phyloP scores from a whole-genome alignment of 805 yeast species.

The Wickerhamomyces tratensis region DNA sequence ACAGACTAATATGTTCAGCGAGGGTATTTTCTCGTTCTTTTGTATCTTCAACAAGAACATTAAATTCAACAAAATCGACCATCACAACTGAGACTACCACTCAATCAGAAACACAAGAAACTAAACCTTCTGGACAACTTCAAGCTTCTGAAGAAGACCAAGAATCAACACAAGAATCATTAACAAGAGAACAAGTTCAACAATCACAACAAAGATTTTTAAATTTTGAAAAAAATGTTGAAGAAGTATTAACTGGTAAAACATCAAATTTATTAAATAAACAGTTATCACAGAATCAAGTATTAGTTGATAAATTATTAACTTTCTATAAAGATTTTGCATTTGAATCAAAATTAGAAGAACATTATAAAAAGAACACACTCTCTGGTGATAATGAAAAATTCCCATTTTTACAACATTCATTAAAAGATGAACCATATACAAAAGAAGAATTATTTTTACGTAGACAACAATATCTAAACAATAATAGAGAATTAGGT shows the following conservation, averaged over 20 bases:
- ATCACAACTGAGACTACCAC: not conserved
- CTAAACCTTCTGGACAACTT: not conserved
- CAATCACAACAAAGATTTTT: not conserved
- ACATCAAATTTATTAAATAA: constrained; percentile 8
- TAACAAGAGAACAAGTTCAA: not conserved
- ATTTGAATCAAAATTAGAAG: constrained; percentile 2
- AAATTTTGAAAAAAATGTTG: not conserved
- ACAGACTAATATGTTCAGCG: not conserved
- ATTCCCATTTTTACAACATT: constrained; percentile 57
- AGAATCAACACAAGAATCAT: no score
- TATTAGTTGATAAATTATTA: constrained; percentile 8
- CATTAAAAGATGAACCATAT: constrained; percentile 56
- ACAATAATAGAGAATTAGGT: constrained; percentile 49
- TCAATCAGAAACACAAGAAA: no score
- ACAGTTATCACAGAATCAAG: constrained; percentile 10
- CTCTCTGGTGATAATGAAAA: constrained; percentile 2
- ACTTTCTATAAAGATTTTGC: constrained; percentile 11
- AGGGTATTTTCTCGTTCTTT: not conserved
- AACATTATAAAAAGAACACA: not conserved
- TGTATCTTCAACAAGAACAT: not conserved
- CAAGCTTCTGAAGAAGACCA: not conserved
- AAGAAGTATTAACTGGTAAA: constrained; percentile 14
- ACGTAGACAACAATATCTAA: constrained; percentile 59
- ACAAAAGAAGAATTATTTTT: constrained; percentile 68
- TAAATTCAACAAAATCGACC: not conserved